These are phyloP conservation scores for Monosporascus sp. DNA, from an alignment of 2,329 filamentous ascomycete species.

Conservation along the genomic window DNA sequence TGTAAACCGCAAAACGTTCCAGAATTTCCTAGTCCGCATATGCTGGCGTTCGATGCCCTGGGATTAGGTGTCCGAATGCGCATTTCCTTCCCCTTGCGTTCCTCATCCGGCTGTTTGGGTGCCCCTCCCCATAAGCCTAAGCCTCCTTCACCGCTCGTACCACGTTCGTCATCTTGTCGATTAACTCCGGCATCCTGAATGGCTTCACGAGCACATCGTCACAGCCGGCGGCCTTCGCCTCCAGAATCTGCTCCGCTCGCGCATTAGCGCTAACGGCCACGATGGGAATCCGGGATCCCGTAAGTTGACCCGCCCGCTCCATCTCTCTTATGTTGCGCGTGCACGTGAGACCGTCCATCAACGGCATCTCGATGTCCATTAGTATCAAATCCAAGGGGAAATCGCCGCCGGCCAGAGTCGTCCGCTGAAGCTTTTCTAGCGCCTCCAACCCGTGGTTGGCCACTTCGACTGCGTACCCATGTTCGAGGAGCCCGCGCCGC, in stretches of 20 bases:
- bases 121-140: not conserved
- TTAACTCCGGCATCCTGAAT: conserved; percentile 57
- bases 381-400: conserved; percentile 55
- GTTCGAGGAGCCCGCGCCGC: conserved; percentile 53
- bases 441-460: conserved; percentile 60
- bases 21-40: too few species aligned
- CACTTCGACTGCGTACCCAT: conserved; percentile 53
- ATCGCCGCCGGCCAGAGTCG: conserved; percentile 13
- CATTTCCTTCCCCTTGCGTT: too few species aligned
- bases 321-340: conserved; percentile 59
- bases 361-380: conserved; percentile 75
- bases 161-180: conserved; percentile 54
- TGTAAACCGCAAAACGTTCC: too few species aligned
- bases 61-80: too few species aligned
- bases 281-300: conserved; percentile 51
- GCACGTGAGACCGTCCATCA: conserved; percentile 66
- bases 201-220: conserved; percentile 70
- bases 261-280: conserved; percentile 66
- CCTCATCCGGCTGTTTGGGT: not conserved
- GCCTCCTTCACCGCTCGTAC: conserved; percentile 20
- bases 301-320: conserved; percentile 48
- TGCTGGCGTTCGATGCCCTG: too few species aligned
- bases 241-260: conserved; percentile 53
- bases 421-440: conserved; percentile 34
- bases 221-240: conserved; percentile 46